These are phyloP conservation scores for Gloeophyllum trabeum DNA, from an alignment of 768 basidiomycete species.

Conservation along the genomic window DNA sequence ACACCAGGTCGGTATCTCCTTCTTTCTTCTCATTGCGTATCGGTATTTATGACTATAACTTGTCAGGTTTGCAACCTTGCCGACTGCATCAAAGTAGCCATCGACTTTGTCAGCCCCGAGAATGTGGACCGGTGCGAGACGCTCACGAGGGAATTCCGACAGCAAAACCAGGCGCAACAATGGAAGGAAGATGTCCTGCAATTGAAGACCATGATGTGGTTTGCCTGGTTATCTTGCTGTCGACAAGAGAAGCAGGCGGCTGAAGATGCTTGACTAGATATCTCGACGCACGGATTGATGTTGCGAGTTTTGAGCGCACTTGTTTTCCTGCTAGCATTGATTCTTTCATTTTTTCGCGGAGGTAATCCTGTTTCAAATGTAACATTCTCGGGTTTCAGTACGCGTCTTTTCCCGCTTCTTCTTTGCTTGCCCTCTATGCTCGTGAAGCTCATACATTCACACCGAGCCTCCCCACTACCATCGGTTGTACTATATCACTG, in stretches of 20 bases:
- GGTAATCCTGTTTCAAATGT: too few relatives aligned
- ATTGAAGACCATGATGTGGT: conserved; percentile 89
- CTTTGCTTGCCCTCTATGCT: too few relatives aligned
- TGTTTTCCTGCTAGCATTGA: too few relatives aligned
- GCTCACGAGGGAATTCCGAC: conserved; percentile 81
- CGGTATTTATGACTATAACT: conserved; percentile 1
- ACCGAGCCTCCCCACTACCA: too few relatives aligned
- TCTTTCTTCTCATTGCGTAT: not conserved
- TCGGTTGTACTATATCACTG: too few relatives aligned
- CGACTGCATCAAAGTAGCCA: conserved; percentile 94
- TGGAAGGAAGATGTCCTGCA: conserved; percentile 96
- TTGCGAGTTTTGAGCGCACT: too few relatives aligned
- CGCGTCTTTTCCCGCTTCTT: too few relatives aligned
- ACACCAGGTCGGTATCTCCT: conserved; percentile 53
- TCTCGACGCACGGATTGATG: too few relatives aligned
- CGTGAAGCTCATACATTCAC: too few relatives aligned
- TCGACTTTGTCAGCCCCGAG: conserved; percentile 92
- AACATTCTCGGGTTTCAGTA: too few relatives aligned
- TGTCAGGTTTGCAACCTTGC: conserved; percentile 78
- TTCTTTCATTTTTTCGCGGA: too few relatives aligned
- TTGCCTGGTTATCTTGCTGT: conserved; percentile 71
- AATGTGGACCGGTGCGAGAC: conserved; percentile 80
- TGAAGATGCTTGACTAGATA: too few relatives aligned
- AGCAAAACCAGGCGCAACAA: conserved; percentile 75
- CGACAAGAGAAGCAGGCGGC: conserved; percentile 40